These are phyloP conservation scores for Cerioporus squamosus DNA, from an alignment of 1,284 basidiomycete genomes.

Conservation along the genomic window DNA sequence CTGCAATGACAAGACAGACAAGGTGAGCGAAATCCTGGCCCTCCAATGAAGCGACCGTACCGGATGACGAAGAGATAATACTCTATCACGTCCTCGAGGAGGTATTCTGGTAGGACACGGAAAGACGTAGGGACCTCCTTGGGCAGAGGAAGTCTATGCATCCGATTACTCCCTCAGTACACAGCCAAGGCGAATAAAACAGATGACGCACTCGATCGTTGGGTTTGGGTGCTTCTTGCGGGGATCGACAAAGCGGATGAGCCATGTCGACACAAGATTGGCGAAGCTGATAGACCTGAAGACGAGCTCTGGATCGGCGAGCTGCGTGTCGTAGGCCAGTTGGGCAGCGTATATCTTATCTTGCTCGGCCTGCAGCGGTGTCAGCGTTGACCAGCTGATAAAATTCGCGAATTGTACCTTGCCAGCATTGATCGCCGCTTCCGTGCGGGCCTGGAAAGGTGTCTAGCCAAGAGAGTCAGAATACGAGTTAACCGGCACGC, in stretches of 20 bases:
- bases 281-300: conserved; percentile 84
- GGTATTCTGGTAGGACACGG: conserved; percentile 92
- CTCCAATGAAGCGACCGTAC: conserved; percentile 46
- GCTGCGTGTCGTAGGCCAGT: conserved; percentile 83
- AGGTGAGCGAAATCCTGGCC: not conserved
- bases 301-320: conserved; percentile 87
- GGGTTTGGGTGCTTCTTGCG: conserved; percentile 77
- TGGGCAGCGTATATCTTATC: conserved; percentile 72
- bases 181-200: not conserved
- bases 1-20: conserved; percentile 42
- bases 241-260: conserved; percentile 93
- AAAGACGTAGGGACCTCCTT: conserved; percentile 86
- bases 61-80: conserved; percentile 85
- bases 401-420: conserved; percentile 54
- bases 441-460: conserved; percentile 69
- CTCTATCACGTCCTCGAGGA: conserved; percentile 94
- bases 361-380: conserved; percentile 58
- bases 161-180: not conserved
- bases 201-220: conserved; percentile 63
- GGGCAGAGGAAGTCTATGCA: conserved; percentile 79
- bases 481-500: not conserved
- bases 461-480: conserved; percentile 42
- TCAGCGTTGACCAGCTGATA: not conserved
- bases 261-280: conserved; percentile 93
- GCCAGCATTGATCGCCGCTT: conserved; percentile 70